A percentile compares a stretch with the other conserved stretches of the same genome.
These are phyloP conservation scores for Reutealis trisperma DNA, from an alignment of 345 rosid genomes.

Conservation along the genomic window DNA sequence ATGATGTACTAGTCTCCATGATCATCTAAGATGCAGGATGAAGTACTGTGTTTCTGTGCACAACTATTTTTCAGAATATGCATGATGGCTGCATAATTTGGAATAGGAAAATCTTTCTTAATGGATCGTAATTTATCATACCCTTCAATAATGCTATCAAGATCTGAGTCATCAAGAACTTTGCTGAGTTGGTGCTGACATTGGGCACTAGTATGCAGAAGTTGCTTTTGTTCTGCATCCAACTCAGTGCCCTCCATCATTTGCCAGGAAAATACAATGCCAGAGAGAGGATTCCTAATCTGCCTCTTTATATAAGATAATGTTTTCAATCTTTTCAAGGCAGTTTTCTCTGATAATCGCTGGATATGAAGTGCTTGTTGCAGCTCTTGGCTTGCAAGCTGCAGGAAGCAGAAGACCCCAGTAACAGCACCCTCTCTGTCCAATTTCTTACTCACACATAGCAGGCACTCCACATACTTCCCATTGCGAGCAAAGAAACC, in stretches of 20 bases:
- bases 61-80: background rate
- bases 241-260: constrained; percentile 77
- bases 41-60: background rate
- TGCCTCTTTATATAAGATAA: constrained; percentile 83
- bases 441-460: constrained; percentile 80
- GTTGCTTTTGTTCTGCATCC: constrained; percentile 66
- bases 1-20: background rate
- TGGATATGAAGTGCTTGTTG: constrained; percentile 92
- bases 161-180: constrained; percentile 84
- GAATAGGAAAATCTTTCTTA: background rate
- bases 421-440: constrained; percentile 71
- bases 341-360: constrained; percentile 76
- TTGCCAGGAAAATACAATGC: constrained; percentile 68
- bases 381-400: constrained; percentile 89
- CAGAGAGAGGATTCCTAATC: constrained; percentile 74
- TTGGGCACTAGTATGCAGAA: constrained; percentile 71
- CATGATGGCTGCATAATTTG: background rate
- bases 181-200: constrained; percentile 82
- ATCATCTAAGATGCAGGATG: background rate
- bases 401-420: constrained; percentile 93
- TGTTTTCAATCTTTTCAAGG: constrained; percentile 68
- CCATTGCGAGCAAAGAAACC: constrained; percentile 72
- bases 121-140: constrained; percentile 28
- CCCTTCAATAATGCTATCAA: constrained; percentile 85
- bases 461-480: constrained; percentile 74